Conservation (phyloP, 352 stramenopile species). For the Pythium graminicola region DNA sequence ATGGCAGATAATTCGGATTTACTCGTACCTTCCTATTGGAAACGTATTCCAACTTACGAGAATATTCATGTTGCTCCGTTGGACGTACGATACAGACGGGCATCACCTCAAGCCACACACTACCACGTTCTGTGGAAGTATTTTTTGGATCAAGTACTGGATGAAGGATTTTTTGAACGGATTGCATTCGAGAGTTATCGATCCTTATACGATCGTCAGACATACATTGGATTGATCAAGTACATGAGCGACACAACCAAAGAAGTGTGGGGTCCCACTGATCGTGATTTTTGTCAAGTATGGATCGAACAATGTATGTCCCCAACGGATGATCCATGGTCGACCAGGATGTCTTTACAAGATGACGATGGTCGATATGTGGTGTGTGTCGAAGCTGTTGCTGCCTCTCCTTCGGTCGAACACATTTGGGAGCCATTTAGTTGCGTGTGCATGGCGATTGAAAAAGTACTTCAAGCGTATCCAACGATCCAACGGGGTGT, state of each 20-base stretch:
- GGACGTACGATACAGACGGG: neutral
- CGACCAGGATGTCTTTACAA: neutral
- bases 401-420: neutral
- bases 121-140: slow-evolving; percentile 2
- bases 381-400: slow-evolving; percentile 2
- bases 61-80: neutral
- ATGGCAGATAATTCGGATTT: neutral
- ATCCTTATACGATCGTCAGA: neutral
- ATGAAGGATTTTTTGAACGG: neutral
- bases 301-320: slow-evolving; percentile 7
- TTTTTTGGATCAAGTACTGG: neutral
- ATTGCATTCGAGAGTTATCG: neutral
- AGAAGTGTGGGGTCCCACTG: neutral
- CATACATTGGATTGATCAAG: slow-evolving; percentile 1
- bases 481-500: neutral
- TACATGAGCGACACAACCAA: neutral
- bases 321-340: neutral
- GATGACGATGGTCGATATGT: neutral
- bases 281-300: slow-evolving; percentile 2
- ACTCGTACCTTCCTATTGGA: neutral
- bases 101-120: neutral
- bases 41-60: neutral
- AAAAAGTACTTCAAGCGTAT: neutral
- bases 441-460: neutral
- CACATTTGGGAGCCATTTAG: neutral